Conservation (phyloP, 176 grass and related monocot genomes). For the Aegilops sharonensis region DNA sequence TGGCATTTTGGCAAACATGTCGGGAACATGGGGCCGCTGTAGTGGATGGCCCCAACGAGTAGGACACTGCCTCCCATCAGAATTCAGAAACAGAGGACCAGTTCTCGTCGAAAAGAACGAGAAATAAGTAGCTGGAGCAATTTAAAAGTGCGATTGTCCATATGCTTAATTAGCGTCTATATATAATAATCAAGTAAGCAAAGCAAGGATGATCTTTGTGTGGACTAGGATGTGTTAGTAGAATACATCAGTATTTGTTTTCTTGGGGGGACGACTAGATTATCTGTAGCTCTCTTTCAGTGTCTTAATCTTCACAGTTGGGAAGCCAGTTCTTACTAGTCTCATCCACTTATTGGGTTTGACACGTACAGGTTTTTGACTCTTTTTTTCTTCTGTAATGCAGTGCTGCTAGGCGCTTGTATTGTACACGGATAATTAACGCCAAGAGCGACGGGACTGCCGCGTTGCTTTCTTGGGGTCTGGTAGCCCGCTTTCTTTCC, state of each 20-base stretch:
- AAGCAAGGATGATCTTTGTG: not conserved
- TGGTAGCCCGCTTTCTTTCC: not conserved
- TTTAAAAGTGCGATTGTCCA: not conserved
- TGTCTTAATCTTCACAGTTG: not conserved
- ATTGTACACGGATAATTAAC: not conserved
- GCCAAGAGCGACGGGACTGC: not conserved
- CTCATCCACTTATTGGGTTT: not conserved
- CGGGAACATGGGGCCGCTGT: not conserved
- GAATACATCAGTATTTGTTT: too few species aligned
- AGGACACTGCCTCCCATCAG: not conserved
- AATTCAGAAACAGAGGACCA: not conserved
- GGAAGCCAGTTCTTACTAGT: not conserved
- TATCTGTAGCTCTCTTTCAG: not conserved
- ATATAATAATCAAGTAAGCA: not conserved
- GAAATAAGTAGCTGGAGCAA: not conserved
- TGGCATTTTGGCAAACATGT: constrained; percentile 1
- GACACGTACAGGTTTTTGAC: not conserved
- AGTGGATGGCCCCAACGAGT: not conserved
- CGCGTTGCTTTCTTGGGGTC: not conserved
- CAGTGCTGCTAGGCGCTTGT: not conserved
- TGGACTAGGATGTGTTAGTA: not conserved
- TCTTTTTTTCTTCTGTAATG: not conserved
- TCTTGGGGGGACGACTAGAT: not conserved
- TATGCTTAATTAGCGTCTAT: not conserved
- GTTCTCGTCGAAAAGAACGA: not conserved